These are phyloP conservation scores for Azolla pinnata DNA, from an alignment of 75 land plant species.

Conservation along the genomic window DNA sequence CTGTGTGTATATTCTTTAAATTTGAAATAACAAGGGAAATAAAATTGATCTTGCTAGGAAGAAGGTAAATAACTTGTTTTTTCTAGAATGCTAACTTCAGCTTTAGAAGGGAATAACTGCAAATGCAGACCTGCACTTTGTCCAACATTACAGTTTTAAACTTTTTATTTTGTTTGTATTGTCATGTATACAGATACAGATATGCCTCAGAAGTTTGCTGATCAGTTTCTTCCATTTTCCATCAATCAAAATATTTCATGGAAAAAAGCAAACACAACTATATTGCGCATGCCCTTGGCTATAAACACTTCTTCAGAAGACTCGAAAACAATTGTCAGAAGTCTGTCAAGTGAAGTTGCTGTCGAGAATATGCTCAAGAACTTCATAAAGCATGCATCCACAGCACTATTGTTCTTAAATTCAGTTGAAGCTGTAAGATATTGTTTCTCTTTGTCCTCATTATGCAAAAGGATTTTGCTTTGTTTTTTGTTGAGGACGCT, in stretches of 20 bases:
- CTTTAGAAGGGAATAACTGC: too few species aligned
- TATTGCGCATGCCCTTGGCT: constrained; percentile 79
- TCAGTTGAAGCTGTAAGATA: constrained; percentile 75
- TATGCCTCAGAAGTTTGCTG: constrained; percentile 62
- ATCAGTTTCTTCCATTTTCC: constrained; percentile 73
- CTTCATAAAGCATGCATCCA: constrained; percentile 56
- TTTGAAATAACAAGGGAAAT: too few species aligned
- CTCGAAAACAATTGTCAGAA: constrained; percentile 23
- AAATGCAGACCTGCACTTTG: too few species aligned
- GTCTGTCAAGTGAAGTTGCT: constrained; percentile 3
- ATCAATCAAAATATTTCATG: constrained; percentile 39
- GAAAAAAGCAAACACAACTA: constrained; percentile 46
- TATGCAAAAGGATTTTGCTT: too few species aligned
- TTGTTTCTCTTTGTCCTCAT: not conserved
- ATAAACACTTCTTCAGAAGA: constrained; percentile 30
- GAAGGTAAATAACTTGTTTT: too few species aligned
- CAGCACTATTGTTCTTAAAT: constrained; percentile 50
- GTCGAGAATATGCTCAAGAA: constrained; percentile 41
- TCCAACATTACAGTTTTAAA: too few species aligned
- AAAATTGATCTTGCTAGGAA: too few species aligned
- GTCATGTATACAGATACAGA: constrained; percentile 69
- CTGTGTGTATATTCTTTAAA: too few species aligned
- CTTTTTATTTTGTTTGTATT: too few species aligned
- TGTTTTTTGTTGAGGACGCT: too few species aligned
- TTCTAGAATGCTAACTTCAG: too few species aligned